Conservation (phyloP, 1,139 yeast species). For the Suhomyces taliae region DNA sequence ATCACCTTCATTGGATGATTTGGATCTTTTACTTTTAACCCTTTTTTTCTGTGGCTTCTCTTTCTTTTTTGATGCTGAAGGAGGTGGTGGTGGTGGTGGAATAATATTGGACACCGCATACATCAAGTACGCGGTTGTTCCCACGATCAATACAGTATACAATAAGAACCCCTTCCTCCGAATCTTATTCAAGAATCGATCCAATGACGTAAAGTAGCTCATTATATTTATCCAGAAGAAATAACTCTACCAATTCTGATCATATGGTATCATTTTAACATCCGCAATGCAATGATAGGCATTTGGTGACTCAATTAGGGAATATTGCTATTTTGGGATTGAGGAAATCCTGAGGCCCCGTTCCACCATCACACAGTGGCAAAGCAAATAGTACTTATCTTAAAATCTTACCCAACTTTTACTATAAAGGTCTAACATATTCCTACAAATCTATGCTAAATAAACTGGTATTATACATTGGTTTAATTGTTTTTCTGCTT, state of each 20-base stretch:
- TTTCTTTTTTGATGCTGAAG: neutral
- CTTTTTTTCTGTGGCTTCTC: constrained; percentile 2
- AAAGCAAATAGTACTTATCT: neutral
- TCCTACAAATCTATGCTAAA: neutral
- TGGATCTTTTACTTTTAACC: neutral
- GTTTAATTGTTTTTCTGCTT: constrained; percentile 3
- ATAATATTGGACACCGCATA: constrained; percentile 29
- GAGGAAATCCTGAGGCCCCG: neutral
- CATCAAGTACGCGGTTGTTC: constrained; percentile 36
- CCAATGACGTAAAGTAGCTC: constrained; percentile 18
- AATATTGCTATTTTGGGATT: neutral
- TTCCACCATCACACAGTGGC: neutral
- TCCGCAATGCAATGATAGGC: neutral
- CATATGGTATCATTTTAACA: neutral
- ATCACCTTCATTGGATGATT: neutral
- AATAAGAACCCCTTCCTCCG: constrained; percentile 39
- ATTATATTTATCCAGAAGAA: neutral
- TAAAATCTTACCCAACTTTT: neutral
- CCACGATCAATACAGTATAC: constrained; percentile 33
- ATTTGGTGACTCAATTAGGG: neutral
- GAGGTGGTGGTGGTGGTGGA: constrained; percentile 9
- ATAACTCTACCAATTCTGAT: neutral
- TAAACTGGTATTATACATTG: constrained; percentile 1
- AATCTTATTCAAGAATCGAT: constrained; percentile 26
- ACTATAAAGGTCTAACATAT: neutral